Evolutionary conservation across 192 early-diverging fungal genomes (phyloP), one percentile per base, ranked within the genome.

Genomic region (Funneliformis mosseae): DNA sequence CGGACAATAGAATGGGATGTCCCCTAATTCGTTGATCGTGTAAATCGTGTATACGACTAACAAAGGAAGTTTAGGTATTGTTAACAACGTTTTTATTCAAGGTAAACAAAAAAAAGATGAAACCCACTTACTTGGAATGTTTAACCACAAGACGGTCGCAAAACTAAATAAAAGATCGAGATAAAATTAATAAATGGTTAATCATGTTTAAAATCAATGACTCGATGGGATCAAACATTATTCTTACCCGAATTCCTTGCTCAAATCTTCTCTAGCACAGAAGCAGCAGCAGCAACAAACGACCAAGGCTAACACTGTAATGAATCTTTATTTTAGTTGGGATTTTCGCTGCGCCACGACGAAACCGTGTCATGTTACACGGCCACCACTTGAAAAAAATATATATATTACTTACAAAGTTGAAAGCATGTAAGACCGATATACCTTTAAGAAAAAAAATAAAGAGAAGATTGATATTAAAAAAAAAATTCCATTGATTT

Each of bases 1-100:
- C n/a, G 68, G 68, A 70, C 68, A 70, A 43, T 70, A 43, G 42
- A 70, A 70, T 43, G 68, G 68, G 42, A 70, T 43, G 42, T 42
- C 68, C 18, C 39, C 68, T n/a, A 70, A 18, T 21, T 70, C 68
- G n/a, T 70, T n/a, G 21, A 7, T 18, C 10, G 68, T 70, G 12
- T 43, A 70, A 16, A 70, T 23, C 4, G 68, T 70, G 18, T 70
- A 70, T 43, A 70, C 11, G 9, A 38, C 64, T 67, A 16, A 55
- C 16, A 11, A 55, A 55, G 16, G 21, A 45, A 45, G 9, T 4
- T 9, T 0, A 18, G 14, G 50, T 0, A 55, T 55, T 55, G 50
- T 18, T 55, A 4, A 21, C 16, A n/a, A 55, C 16, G 7, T 55
- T 45, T 16, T 55, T 55, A 9, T 45, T 45, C 5, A 21, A 55